Conservation (phyloP, 2,329 filamentous ascomycete genomes). For the Sphaerulina vaccinii region DNA sequence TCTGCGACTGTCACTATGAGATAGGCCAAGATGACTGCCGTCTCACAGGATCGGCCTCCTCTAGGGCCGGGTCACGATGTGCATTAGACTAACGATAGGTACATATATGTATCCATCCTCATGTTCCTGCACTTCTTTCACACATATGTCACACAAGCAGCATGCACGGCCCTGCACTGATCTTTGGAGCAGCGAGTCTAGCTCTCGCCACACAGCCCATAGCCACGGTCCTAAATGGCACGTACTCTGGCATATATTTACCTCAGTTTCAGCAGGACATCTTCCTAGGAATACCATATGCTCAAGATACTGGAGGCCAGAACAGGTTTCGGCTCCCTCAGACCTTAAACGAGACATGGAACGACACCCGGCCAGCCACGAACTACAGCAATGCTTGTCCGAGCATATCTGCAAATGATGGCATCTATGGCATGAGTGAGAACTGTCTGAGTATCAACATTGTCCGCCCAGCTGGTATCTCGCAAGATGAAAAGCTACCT, state of each 20-base stretch:
- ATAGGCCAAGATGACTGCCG: constrained; percentile 11
- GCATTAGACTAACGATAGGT: not conserved
- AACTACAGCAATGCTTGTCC: constrained; percentile 26
- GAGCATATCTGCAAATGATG: constrained; percentile 16
- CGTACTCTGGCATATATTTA: constrained; percentile 41
- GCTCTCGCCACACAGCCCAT: constrained; percentile 2
- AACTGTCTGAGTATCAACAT: constrained; percentile 64
- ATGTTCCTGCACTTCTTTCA: not conserved
- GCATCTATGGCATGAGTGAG: constrained; percentile 36
- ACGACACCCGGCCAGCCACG: constrained; percentile 14
- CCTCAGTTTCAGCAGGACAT: constrained; percentile 46
- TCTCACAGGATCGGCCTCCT: not conserved
- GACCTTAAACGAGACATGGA: constrained; percentile 22
- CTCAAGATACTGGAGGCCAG: constrained; percentile 37
- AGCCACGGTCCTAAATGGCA: constrained; percentile 39
- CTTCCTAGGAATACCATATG: constrained; percentile 46
- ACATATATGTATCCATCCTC: not conserved
- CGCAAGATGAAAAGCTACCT: constrained; percentile 47
- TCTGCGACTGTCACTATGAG: constrained; percentile 1
- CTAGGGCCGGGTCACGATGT: not conserved
- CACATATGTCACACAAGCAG: not conserved
- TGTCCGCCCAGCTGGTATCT: constrained; percentile 52
- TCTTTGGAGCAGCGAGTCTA: not conserved
- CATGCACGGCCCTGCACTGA: not conserved
- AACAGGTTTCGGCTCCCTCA: constrained; percentile 36